Percentiles rank a stretch among this genome's conserved stretches.
Evolutionary conservation across 345 rosid genomes (phyloP).

Genomic region (Eucalyptus dawsonii): DNA sequence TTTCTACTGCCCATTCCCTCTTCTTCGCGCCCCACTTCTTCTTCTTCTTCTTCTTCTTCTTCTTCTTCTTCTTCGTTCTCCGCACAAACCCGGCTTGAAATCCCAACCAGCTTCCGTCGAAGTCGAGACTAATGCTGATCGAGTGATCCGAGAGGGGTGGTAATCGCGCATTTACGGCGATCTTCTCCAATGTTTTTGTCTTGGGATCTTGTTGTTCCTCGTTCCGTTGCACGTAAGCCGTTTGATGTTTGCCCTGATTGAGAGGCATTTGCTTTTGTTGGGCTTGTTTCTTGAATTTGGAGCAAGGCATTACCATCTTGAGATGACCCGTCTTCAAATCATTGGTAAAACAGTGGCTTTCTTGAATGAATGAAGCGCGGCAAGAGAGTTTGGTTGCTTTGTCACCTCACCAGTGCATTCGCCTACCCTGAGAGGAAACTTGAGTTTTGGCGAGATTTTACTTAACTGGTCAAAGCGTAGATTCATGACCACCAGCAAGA

Average conservation of each 20-base stretch:
- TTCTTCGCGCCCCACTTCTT: background rate
- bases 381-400: background rate
- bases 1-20: background rate
- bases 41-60: background rate
- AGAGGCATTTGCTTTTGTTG: too few relatives aligned
- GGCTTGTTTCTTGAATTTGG: too few relatives aligned
- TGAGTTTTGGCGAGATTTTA: background rate
- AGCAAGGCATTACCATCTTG: slow-evolving; percentile 27
- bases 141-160: too few relatives aligned
- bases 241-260: too few relatives aligned
- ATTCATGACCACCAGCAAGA: background rate
- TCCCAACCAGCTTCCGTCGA: too few relatives aligned
- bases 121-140: too few relatives aligned
- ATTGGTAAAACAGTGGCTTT: background rate
- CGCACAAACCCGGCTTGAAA: too few relatives aligned
- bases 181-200: too few relatives aligned
- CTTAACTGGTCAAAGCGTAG: background rate
- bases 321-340: background rate
- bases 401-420: background rate
- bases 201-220: too few relatives aligned
- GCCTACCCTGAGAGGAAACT: background rate
- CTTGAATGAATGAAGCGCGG: background rate
- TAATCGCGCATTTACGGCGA: too few relatives aligned
- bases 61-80: too few relatives aligned
- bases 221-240: too few relatives aligned